Percentiles rank a stretch among this genome's conserved stretches.
Evolutionary conservation across 2,329 filamentous ascomycete genomes (phyloP).

Genomic region (Ophiostoma himal-ulmi): DNA sequence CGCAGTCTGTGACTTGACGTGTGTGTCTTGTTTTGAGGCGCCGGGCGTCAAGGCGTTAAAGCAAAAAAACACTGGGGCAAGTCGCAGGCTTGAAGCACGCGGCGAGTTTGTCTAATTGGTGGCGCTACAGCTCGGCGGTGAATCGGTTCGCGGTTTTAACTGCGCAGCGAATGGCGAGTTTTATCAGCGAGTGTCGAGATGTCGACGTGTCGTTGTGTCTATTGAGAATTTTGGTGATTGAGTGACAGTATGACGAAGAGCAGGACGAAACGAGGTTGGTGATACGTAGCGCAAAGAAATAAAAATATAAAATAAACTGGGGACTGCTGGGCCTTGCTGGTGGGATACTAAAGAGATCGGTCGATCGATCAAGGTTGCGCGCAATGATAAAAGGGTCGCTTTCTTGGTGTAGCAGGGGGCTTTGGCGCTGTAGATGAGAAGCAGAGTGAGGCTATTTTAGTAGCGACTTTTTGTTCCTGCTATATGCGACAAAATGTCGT

Average conservation of each 20-base stretch:
- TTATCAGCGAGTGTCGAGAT: background rate
- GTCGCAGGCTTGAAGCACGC: background rate
- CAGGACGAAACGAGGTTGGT: slow-evolving; percentile 12
- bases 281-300: slow-evolving; percentile 15
- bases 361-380: slow-evolving; percentile 5
- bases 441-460: background rate
- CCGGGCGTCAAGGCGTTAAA: slow-evolving; percentile 10
- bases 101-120: background rate
- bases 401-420: background rate
- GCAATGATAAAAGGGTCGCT: background rate
- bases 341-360: background rate
- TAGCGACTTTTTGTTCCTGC: background rate
- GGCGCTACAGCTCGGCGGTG: background rate
- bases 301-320: slow-evolving; percentile 16
- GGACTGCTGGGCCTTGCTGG: background rate
- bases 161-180: background rate
- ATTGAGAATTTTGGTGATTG: background rate
- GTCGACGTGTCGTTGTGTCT: background rate
- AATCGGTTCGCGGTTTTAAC: background rate
- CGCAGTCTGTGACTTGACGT: background rate
- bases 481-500: background rate
- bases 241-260: background rate
- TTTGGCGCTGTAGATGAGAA: background rate
- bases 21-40: slow-evolving; percentile 1
- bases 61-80: slow-evolving; percentile 1